These are phyloP conservation scores for Neostapfia colusana DNA, from an alignment of 176 grass and related monocot species.

Conservation along the genomic window DNA sequence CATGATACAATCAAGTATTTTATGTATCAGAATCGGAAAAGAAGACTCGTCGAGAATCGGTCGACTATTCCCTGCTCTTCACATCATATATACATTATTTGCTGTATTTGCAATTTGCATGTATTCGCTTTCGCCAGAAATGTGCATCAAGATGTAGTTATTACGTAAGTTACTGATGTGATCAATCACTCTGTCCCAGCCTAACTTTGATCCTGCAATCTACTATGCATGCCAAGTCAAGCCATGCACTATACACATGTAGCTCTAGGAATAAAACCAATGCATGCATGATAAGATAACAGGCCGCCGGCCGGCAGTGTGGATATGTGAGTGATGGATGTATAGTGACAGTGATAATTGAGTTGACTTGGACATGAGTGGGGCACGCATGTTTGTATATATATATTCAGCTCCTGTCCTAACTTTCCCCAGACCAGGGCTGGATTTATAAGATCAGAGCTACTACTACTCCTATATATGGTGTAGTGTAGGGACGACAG, in stretches of 20 bases:
- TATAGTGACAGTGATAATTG: conserved; percentile 3
- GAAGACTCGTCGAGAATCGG: not conserved
- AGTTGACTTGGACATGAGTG: conserved; percentile 5
- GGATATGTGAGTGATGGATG: not conserved
- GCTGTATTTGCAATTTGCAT: not conserved
- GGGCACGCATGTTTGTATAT: not conserved
- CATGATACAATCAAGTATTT: not conserved
- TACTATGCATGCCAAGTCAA: not conserved
- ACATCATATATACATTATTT: not conserved
- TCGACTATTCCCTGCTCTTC: not conserved
- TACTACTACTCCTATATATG: not conserved
- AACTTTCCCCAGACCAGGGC: conserved; percentile 15
- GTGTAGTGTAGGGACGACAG: not conserved
- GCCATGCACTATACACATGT: not conserved
- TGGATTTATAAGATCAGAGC: not conserved
- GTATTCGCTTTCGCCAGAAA: not conserved
- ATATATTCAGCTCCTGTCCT: conserved; percentile 1
- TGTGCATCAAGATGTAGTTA: not conserved
- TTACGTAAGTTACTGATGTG: not conserved
- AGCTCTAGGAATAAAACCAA: not conserved
- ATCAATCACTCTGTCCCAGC: not conserved
- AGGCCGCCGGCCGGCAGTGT: not conserved
- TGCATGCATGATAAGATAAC: not conserved
- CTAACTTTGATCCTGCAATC: too few relatives aligned
- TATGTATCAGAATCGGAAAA: not conserved